phyloP scores from a whole-genome alignment of 345 rosid species.

The Sisymbrium altissimum region DNA sequence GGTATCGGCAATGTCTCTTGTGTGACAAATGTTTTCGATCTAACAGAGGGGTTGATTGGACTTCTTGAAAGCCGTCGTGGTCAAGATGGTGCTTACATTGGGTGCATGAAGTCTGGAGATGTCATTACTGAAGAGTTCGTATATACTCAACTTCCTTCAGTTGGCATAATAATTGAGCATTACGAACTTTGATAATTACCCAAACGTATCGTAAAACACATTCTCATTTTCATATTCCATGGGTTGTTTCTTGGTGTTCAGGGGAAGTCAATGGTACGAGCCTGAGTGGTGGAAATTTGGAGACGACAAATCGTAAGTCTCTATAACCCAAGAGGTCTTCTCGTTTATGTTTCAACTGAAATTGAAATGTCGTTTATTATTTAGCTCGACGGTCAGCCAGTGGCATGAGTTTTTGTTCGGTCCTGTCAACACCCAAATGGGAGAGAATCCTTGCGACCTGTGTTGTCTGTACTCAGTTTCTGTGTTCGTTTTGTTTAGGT shows the following conservation, averaged over 20 bases:
- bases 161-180: not conserved
- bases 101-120: constrained; percentile 98
- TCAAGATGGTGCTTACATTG: constrained; percentile 78
- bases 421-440: not conserved
- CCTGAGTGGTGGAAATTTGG: constrained; percentile 99
- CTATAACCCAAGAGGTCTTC: not conserved
- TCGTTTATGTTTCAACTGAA: not conserved
- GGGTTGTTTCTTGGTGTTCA: constrained; percentile 39
- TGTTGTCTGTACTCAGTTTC: constrained; percentile 6
- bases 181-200: not conserved
- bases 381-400: constrained; percentile 47
- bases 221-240: constrained; percentile 11
- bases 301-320: constrained; percentile 88
- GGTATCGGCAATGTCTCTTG: not conserved
- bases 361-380: not conserved
- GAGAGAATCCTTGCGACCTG: not conserved
- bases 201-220: not conserved
- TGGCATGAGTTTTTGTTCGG: constrained; percentile 48
- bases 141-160: constrained; percentile 15
- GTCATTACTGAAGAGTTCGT: constrained; percentile 74
- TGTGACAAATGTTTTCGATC: constrained; percentile 21
- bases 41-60: constrained; percentile 72
- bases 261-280: constrained; percentile 91
- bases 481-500: constrained; percentile 46
- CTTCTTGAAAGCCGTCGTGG: constrained; percentile 66